Evolutionary conservation across 768 basidiomycete genomes (phyloP), one percentile per base, ranked within the genome.

Genomic region (Astraeus odoratus): DNA sequence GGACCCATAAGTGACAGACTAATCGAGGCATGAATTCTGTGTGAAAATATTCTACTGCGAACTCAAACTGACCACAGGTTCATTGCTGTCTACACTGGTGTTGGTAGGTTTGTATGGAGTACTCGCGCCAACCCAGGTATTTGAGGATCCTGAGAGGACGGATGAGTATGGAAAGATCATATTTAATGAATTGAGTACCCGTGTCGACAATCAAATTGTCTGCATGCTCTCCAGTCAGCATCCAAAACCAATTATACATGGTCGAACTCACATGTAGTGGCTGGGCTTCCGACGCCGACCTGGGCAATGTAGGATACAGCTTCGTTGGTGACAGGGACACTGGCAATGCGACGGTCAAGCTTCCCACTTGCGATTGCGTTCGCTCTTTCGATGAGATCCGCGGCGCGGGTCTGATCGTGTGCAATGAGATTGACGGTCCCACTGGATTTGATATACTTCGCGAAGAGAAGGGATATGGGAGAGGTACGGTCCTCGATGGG

Each of bases 191-290:
- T n/a, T n/a, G n/a, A 60, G 78, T 80, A 27, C 60, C 42, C n/a
- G 39, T 27, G 27, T 41, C 39, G n/a, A 16, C 16, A 19, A 41
- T 8, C 1, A 41, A 18, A 10, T n/a, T 41, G 26, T 19, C 16
- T 29, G 18, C 13, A 5, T 23, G n/a, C 4, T 10, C 20, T 35
- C 16, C 34, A 16, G 12, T 13, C 7, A 23, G 12, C 5, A 8
- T 59, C 78, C 78, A 4, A 80, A 81, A 54, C 81, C 81, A 42
- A 83, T 63, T 42, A 83, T 53, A 37, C 84, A 69, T 24, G 4
- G 22, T 3, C 57, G 39, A 56, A 16, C 3, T 44, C 16, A 23
- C 6, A 27, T 26, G 24, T 37, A 41, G 35, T 41, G 43, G 31
- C 59, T 1, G 78, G 80, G 49, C 55, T 72, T 38, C 81, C 81